Percentiles rank a stretch among this genome's conserved stretches.
Evolutionary conservation across 2,329 filamentous ascomycete genomes (phyloP).

Genomic region (Diaporthe amygdali): DNA sequence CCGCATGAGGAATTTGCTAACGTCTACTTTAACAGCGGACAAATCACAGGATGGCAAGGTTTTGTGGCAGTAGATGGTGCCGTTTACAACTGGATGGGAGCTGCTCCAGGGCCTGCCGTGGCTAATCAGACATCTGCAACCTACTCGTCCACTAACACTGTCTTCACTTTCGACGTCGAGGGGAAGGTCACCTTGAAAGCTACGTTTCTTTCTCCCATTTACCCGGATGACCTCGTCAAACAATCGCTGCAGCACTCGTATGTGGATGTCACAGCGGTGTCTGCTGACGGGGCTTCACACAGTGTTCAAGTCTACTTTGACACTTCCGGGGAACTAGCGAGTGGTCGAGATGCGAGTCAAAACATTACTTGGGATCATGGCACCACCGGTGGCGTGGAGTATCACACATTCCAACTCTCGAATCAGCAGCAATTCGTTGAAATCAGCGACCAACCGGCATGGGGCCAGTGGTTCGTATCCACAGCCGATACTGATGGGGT

Average conservation of each 20-base stretch:
- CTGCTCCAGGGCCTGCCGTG: slow-evolving; percentile 49
- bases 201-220: slow-evolving; percentile 75
- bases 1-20: neutral
- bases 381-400: slow-evolving; percentile 56
- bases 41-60: slow-evolving; percentile 70
- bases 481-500: slow-evolving; percentile 60
- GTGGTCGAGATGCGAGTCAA: slow-evolving; percentile 59
- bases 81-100: slow-evolving; percentile 72
- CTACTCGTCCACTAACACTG: slow-evolving; percentile 76
- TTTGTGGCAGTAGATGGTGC: slow-evolving; percentile 71
- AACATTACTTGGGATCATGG: slow-evolving; percentile 68
- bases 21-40: slow-evolving; percentile 45
- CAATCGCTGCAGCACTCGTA: slow-evolving; percentile 77
- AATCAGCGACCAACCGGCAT: slow-evolving; percentile 73
- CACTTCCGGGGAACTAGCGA: slow-evolving; percentile 76
- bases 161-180: slow-evolving; percentile 70
- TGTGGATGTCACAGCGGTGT: slow-evolving; percentile 66
- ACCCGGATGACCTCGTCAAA: slow-evolving; percentile 66
- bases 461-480: slow-evolving; percentile 81
- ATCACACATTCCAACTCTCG: slow-evolving; percentile 67
- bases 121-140: slow-evolving; percentile 68
- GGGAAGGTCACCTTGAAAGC: slow-evolving; percentile 67
- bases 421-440: slow-evolving; percentile 72
- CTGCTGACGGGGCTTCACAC: slow-evolving; percentile 66
- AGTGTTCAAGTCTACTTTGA: slow-evolving; percentile 75